Evolutionary conservation across 306 rosid genomes (phyloP).

Genomic region (Vachellia collinsii): DNA sequence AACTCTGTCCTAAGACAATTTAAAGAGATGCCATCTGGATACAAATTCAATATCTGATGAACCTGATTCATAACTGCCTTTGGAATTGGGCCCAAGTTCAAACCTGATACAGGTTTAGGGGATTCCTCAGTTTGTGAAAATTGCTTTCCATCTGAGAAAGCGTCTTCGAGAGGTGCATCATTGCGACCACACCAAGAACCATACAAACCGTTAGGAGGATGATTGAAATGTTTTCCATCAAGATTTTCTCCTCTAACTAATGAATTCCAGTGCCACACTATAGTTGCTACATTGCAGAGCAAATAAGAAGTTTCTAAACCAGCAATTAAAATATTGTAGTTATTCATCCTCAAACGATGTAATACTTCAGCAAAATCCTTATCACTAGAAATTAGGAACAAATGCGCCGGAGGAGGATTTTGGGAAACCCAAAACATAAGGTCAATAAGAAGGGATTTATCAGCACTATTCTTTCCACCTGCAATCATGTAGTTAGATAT

Average conservation of each 20-base stretch:
- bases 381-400: slow-evolving; percentile 84
- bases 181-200: slow-evolving; percentile 80
- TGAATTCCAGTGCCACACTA: slow-evolving; percentile 88
- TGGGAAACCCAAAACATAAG: slow-evolving; percentile 92
- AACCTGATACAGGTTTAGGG: slow-evolving; percentile 41
- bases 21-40: slow-evolving; percentile 65
- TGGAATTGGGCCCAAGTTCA: slow-evolving; percentile 46
- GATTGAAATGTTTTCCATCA: slow-evolving; percentile 68
- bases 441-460: slow-evolving; percentile 77
- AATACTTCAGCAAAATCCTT: slow-evolving; percentile 71
- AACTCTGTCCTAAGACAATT: slow-evolving; percentile 50
- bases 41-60: slow-evolving; percentile 44
- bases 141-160: slow-evolving; percentile 41
- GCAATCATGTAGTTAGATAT: slow-evolving; percentile 37
- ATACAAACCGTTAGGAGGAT: slow-evolving; percentile 78
- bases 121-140: slow-evolving; percentile 37
- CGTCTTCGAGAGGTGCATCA: slow-evolving; percentile 61
- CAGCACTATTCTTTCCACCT: slow-evolving; percentile 94
- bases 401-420: slow-evolving; percentile 97
- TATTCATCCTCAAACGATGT: slow-evolving; percentile 82
- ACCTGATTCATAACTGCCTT: slow-evolving; percentile 41
- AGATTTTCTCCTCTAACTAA: slow-evolving; percentile 70
- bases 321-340: slow-evolving; percentile 87
- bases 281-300: slow-evolving; percentile 86
- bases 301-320: slow-evolving; percentile 54